These are phyloP conservation scores for Penstemon eatonii DNA, from an alignment of 257 asterid genomes.

Conservation along the genomic window DNA sequence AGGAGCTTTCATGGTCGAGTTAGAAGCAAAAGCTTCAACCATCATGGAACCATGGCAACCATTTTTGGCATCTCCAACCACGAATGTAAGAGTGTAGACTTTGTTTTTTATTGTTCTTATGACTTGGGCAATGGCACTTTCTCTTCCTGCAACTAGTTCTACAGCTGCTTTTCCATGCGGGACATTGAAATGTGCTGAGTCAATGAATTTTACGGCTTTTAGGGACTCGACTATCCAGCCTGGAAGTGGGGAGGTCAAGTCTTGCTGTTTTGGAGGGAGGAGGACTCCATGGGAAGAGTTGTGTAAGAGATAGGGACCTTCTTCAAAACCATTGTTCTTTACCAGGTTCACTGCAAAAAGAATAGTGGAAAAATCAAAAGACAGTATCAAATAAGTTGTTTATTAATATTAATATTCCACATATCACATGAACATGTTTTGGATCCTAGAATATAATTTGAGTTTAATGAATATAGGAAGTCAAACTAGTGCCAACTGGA, in stretches of 20 bases:
- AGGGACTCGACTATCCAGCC: conserved; percentile 86
- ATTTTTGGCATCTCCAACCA: conserved; percentile 71
- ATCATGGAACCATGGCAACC: conserved; percentile 81
- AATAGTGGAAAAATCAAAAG: not conserved
- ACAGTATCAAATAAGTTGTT: too few species aligned
- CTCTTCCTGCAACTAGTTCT: conserved; percentile 83
- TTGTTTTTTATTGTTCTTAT: conserved; percentile 59
- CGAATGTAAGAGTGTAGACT: conserved; percentile 49
- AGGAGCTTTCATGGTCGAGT: conserved; percentile 51
- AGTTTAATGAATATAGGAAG: not conserved
- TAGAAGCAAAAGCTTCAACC: conserved; percentile 81
- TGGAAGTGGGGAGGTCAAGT: conserved; percentile 78
- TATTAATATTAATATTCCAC: not conserved
- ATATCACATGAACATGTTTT: conserved; percentile 2
- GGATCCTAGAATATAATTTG: not conserved
- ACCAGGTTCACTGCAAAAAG: conserved; percentile 58
- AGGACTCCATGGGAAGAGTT: conserved; percentile 79
- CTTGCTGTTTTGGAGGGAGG: conserved; percentile 74
- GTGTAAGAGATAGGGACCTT: conserved; percentile 66
- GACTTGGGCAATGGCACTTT: conserved; percentile 73
- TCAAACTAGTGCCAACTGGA: not conserved
- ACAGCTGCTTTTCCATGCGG: conserved; percentile 69
- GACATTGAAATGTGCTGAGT: conserved; percentile 63
- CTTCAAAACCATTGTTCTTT: conserved; percentile 76
- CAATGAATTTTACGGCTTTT: conserved; percentile 74